Base-by-base conservation (phyloP, 139 green algal species). In the Micractinium conductrix region DNA sequence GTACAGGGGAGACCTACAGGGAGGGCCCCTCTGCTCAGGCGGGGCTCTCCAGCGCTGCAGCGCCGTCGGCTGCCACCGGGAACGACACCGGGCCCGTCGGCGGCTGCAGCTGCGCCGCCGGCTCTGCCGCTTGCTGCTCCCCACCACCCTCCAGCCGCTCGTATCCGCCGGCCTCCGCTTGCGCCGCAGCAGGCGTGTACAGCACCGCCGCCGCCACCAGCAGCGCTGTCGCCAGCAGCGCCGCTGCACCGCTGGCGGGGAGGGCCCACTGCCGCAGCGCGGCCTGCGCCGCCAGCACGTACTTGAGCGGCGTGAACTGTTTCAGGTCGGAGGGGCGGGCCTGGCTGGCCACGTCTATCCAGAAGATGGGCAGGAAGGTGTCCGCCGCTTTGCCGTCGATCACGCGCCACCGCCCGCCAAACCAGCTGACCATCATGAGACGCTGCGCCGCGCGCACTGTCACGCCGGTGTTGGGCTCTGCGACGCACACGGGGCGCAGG, bases 301-400 rank as follows among this genome's bases (percentile, higher is more conserved):
- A n/a, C 33, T 81, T 71, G 42, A 86, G 71, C 10, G 81, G 71
- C 22, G 17, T 22, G 22, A 86, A 75, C n/a, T 50, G 42, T 8
- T 24, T 37, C 53, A 86, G 60, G 72, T 86, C 72, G 10, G 42
- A 3, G 2, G 5, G 7, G 26, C 10, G 65, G 3, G 81, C 81
- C 58, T 81, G 55, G 48, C 65, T 78, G 22, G 44, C n/a, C 65
- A 90, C 87, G 21, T 94, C 81, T 7, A 76, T 88, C 91, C 91
- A 92, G 68, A 93, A 92, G n/a, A 93, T 88, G 35, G 91, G 91
- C 30, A 93, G 79, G 67, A 81, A 87, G 1, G 90, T 93, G n/a
- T 86, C 74, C n/a, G 79, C 76, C 30, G 91, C 74, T 4, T 24
- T 16, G 7, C 79, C 74, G 26, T 94, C 90, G 1, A 94, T 68